These are phyloP conservation scores for Hondaea fermentalgiana DNA, from an alignment of 108 stramenopile species.

Conservation along the genomic window DNA sequence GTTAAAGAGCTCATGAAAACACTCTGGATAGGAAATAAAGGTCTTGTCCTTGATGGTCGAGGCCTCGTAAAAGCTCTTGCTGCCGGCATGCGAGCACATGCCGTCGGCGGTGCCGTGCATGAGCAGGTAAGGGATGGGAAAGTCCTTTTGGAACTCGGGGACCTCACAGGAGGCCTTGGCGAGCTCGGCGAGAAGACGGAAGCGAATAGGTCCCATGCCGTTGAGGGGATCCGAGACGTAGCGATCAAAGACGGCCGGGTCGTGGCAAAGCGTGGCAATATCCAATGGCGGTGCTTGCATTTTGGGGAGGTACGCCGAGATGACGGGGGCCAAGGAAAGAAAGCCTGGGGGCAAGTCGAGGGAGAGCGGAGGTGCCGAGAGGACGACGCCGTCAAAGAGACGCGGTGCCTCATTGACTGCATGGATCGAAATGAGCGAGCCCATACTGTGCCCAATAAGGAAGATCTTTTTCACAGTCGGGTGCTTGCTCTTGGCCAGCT, in stretches of 20 bases:
- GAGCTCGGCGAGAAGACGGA: neutral
- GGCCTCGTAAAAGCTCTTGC: neutral
- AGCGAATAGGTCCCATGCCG: neutral
- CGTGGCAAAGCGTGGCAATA: neutral
- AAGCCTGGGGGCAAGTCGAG: neutral
- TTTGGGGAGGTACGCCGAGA: neutral
- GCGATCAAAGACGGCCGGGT: neutral
- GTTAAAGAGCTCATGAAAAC: neutral
- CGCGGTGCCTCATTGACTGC: neutral
- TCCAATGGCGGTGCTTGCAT: neutral
- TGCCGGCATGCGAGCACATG: neutral
- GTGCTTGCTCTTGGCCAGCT: neutral
- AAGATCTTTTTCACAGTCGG: neutral
- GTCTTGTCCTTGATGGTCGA: neutral
- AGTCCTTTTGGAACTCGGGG: neutral
- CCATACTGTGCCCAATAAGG: constrained; percentile 8
- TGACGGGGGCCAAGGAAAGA: neutral
- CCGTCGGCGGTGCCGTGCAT: constrained; percentile 16
- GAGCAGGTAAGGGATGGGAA: neutral
- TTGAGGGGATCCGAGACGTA: neutral
- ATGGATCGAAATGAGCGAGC: neutral
- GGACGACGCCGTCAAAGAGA: neutral
- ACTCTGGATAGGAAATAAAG: neutral
- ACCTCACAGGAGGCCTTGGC: neutral
- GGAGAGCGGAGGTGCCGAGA: neutral